phyloP scores from a whole-genome alignment of 2,329 filamentous ascomycete genomes.

The Colletotrichum phormii region DNA sequence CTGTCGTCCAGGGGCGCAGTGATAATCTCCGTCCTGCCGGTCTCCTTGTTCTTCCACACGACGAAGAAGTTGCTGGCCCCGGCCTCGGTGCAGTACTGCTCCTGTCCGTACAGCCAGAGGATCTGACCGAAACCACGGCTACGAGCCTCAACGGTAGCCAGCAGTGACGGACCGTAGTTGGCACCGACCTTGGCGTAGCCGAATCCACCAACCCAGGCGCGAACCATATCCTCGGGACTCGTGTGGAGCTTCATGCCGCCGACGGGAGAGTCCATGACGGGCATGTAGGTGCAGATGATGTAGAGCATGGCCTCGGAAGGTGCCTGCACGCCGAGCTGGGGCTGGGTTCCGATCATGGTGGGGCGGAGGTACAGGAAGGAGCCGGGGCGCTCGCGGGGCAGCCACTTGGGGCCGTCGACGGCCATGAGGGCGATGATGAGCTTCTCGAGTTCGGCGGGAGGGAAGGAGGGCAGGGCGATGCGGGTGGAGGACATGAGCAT shows the following conservation, averaged over 20 bases:
- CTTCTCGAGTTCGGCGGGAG: constrained; percentile 77
- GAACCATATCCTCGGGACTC: constrained; percentile 82
- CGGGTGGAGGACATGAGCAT: constrained; percentile 70
- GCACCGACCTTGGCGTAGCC: constrained; percentile 93
- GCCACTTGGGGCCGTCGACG: constrained; percentile 82
- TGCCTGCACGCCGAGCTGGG: constrained; percentile 82
- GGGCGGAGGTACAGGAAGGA: constrained; percentile 87
- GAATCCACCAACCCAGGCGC: constrained; percentile 94
- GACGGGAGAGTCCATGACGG: constrained; percentile 60
- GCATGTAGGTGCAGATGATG: constrained; percentile 77
- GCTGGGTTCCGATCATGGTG: constrained; percentile 85
- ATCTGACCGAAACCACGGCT: constrained; percentile 85
- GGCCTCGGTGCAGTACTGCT: constrained; percentile 87
- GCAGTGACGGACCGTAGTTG: constrained; percentile 88
- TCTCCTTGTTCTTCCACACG: constrained; percentile 76
- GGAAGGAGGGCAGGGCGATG: constrained; percentile 81
- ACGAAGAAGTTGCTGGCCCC: constrained; percentile 95
- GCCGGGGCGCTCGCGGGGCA: constrained; percentile 76
- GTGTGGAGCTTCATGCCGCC: constrained; percentile 81
- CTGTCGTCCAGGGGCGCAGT: constrained; percentile 87
- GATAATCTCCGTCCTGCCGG: constrained; percentile 74
- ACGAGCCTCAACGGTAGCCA: constrained; percentile 81
- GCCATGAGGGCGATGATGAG: constrained; percentile 79
- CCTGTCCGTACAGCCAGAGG: constrained; percentile 88
- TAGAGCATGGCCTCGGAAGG: constrained; percentile 90